Base-by-base conservation (phyloP, 2,329 filamentous ascomycete genomes). In the Cladosporium halotolerans region DNA sequence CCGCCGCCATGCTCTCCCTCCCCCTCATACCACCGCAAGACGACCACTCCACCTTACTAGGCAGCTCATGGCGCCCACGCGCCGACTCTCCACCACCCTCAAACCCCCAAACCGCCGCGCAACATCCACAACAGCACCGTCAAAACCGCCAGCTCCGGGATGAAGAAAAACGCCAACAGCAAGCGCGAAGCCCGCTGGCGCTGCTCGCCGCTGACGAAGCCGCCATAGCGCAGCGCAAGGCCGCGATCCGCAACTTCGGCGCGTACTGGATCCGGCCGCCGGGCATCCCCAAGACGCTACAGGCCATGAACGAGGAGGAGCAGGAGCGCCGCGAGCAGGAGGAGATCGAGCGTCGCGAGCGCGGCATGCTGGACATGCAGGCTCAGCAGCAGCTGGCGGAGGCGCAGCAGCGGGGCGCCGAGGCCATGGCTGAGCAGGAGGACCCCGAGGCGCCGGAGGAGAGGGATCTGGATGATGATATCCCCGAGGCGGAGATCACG, bases 231-330 rank as follows among this genome's bases (percentile, higher is more conserved):
- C 80, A 85, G 8, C 88, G 92, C 44, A 89, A 91, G 64, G 73
- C 82, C 45, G 89, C 92, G 60, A 86, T 97, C 31, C 82, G 86
- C 45, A 88, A 90, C 64, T 96, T 95, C 66, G 93, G 93, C 56
- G 87, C 85, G 60, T 81, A 81, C 42, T 99, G 93, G 93, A 84
- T 99, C 53, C 88, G 86, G 55, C 93, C 93, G 0, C 90, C 89
- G 0, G 93, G 92, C 7, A 79, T 96, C 52, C 70, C 83, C 54
- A 99, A 97, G 76, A 96, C 92, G 1, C 82, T 96, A 55, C 85
- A 95, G 66, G 90, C 95, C 58, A 82, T 90, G 72, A 85, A 87
- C 40, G 93, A 99, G 71, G 93, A 99, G 73, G 83, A 85, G 60
- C 81, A 87, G 9, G 93, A 99, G 74, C 81, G 88, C 52, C 86